Evolutionary conservation across 495 filamentous ascomycete species (phyloP).

Genomic region (Friedmanniomyces simplex): DNA sequence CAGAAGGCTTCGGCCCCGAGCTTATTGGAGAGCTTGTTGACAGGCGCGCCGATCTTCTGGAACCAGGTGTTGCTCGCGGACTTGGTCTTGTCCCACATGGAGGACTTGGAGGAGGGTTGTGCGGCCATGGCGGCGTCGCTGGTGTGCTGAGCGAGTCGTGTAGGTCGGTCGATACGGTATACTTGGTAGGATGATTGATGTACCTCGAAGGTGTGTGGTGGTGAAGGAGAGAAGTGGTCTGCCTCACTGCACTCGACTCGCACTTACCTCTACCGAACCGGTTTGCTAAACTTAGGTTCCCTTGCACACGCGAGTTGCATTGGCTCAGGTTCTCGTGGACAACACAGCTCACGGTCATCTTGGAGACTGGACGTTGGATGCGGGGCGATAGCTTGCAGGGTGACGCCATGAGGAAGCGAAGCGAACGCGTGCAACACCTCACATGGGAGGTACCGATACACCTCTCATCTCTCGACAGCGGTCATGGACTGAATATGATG

Average conservation of each 20-base stretch:
- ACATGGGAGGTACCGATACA: no score
- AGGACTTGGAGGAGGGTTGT: slow-evolving; percentile 4
- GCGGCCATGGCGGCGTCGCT: slow-evolving; percentile 1
- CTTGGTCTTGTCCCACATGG: slow-evolving; percentile 35
- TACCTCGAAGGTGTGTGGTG: background rate
- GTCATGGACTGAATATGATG: no score
- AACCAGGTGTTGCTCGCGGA: slow-evolving; percentile 34
- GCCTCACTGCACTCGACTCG: no score
- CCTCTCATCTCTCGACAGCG: no score
- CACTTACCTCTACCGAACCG: background rate
- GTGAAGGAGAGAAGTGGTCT: no score
- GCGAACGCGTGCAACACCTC: background rate
- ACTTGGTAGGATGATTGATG: no score
- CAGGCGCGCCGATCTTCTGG: slow-evolving; percentile 44
- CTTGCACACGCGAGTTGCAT: background rate
- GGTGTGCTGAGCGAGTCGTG: background rate
- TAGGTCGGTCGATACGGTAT: background rate
- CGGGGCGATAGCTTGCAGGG: background rate
- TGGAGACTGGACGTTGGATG: background rate
- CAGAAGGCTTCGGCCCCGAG: slow-evolving; percentile 70
- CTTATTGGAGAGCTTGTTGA: slow-evolving; percentile 62
- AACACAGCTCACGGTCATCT: background rate
- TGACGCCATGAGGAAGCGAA: background rate
- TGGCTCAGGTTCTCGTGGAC: background rate
- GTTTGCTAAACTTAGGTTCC: background rate